A percentile compares a stretch with the other conserved stretches of the same genome.
Conservation (phyloP, 495 filamentous ascomycete genomes). For the Parathielavia hyrcaniae region DNA sequence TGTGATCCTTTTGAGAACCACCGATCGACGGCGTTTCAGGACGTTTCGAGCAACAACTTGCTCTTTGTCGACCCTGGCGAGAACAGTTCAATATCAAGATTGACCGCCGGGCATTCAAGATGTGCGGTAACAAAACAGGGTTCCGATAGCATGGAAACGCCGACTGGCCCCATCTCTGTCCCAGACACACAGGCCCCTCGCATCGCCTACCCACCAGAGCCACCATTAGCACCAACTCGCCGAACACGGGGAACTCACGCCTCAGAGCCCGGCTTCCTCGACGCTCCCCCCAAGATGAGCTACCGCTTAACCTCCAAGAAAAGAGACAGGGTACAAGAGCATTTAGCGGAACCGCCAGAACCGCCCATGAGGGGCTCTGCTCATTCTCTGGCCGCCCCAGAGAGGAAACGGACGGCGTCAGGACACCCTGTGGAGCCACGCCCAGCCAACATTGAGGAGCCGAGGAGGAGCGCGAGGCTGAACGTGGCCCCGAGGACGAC, state of each 20-base stretch:
- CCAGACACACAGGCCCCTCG: slow-evolving; percentile 36
- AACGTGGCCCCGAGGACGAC: slow-evolving; percentile 51
- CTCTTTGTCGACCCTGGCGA: slow-evolving; percentile 32
- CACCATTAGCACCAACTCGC: slow-evolving; percentile 61
- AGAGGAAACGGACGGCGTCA: slow-evolving; percentile 79
- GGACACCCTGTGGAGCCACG: slow-evolving; percentile 65
- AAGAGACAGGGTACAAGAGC: slow-evolving; percentile 41
- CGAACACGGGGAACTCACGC: slow-evolving; percentile 55
- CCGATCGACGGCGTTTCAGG: slow-evolving; percentile 33
- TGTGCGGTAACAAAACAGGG: slow-evolving; percentile 25
- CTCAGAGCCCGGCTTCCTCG: slow-evolving; percentile 47
- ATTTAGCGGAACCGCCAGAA: slow-evolving; percentile 22
- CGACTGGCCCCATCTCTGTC: slow-evolving; percentile 26
- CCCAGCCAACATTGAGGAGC: slow-evolving; percentile 53
- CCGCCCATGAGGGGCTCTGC: slow-evolving; percentile 15
- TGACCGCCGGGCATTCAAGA: slow-evolving; percentile 36
- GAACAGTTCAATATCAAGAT: slow-evolving; percentile 41
- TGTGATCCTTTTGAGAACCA: slow-evolving; percentile 42
- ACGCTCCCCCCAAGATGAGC: slow-evolving; percentile 60
- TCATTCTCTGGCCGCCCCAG: slow-evolving; percentile 37
- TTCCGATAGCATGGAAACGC: slow-evolving; percentile 39
- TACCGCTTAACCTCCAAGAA: slow-evolving; percentile 44
- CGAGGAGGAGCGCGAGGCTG: slow-evolving; percentile 71
- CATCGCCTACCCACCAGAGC: slow-evolving; percentile 39
- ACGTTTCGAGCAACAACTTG: slow-evolving; percentile 31